Evolutionary conservation across 768 basidiomycete species (phyloP).

Genomic region (Kwoniella sp.): DNA sequence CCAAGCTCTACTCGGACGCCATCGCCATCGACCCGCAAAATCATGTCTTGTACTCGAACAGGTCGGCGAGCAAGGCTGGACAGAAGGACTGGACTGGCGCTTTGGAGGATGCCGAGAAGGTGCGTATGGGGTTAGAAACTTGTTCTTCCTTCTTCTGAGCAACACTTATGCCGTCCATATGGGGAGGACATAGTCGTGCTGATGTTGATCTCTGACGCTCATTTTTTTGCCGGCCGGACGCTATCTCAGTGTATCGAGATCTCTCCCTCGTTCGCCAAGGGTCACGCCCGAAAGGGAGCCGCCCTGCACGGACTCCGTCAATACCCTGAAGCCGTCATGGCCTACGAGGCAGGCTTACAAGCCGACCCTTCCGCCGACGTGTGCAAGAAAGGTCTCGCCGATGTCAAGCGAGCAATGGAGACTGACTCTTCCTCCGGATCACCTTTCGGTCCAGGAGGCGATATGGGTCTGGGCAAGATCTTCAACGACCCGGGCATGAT

Average conservation of each 20-base stretch:
- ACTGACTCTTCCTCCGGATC: conserved; percentile 25
- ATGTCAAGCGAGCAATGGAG: conserved; percentile 84
- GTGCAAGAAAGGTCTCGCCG: conserved; percentile 81
- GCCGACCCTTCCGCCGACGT: conserved; percentile 75
- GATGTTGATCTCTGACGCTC: too few relatives aligned
- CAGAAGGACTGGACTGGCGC: conserved; percentile 76
- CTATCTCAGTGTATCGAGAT: conserved; percentile 71
- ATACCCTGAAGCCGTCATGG: conserved; percentile 80
- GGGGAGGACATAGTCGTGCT: too few relatives aligned
- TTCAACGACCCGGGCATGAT: conserved; percentile 83
- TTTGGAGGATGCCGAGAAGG: conserved; percentile 86
- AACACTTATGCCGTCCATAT: too few relatives aligned
- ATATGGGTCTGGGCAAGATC: conserved; percentile 69
- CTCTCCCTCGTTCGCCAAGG: conserved; percentile 83
- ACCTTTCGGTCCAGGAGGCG: conserved; percentile 58
- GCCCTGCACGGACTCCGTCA: conserved; percentile 79
- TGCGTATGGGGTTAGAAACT: conserved; percentile 60
- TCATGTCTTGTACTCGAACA: conserved; percentile 88
- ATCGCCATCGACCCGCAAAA: conserved; percentile 80
- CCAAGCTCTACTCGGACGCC: conserved; percentile 60
- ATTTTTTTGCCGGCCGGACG: conserved; percentile 8
- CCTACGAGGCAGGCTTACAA: conserved; percentile 79
- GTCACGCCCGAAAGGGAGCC: conserved; percentile 87
- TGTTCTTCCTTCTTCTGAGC: too few relatives aligned
- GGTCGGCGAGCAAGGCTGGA: conserved; percentile 87